phyloP scores from a whole-genome alignment of 768 basidiomycete genomes.

The Porpolomopsis calyptriformis region DNA sequence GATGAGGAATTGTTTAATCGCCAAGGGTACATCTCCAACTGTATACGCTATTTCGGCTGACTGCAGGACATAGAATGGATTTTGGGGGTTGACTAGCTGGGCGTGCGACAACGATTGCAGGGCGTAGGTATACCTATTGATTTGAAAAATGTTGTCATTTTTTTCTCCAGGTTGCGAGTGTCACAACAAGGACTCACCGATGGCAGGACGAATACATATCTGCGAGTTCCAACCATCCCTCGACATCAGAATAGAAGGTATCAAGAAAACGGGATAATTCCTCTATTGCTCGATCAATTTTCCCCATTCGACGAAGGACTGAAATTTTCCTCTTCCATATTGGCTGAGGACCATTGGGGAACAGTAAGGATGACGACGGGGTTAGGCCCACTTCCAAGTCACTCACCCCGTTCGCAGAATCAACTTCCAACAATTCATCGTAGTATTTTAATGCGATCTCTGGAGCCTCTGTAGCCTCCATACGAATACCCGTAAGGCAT shows the following conservation, averaged over 20 bases:
- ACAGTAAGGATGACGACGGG: slow-evolving; percentile 1
- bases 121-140: slow-evolving; percentile 54
- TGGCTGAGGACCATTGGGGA: slow-evolving; percentile 28
- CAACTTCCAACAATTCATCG: slow-evolving; percentile 49
- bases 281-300: slow-evolving; percentile 54
- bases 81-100: slow-evolving; percentile 74
- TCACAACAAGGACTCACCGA: slow-evolving; percentile 66
- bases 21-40: slow-evolving; percentile 58
- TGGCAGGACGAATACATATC: slow-evolving; percentile 67
- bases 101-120: slow-evolving; percentile 74
- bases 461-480: slow-evolving; percentile 56
- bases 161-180: no score
- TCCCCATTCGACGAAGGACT: slow-evolving; percentile 52
- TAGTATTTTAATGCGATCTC: slow-evolving; percentile 54
- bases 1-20: slow-evolving; percentile 70
- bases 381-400: not conserved
- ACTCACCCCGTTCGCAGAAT: slow-evolving; percentile 63
- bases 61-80: slow-evolving; percentile 74
- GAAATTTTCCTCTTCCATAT: slow-evolving; percentile 78
- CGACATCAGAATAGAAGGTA: slow-evolving; percentile 79
- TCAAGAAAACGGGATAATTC: slow-evolving; percentile 70
- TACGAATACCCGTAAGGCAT: slow-evolving; percentile 63
- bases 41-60: slow-evolving; percentile 86
- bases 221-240: slow-evolving; percentile 81
- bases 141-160: no score